A percentile compares a stretch with the other conserved stretches of the same genome.
These are phyloP conservation scores for Wickerhamiella occidentalis DNA, from an alignment of 805 yeast species.

Conservation along the genomic window DNA sequence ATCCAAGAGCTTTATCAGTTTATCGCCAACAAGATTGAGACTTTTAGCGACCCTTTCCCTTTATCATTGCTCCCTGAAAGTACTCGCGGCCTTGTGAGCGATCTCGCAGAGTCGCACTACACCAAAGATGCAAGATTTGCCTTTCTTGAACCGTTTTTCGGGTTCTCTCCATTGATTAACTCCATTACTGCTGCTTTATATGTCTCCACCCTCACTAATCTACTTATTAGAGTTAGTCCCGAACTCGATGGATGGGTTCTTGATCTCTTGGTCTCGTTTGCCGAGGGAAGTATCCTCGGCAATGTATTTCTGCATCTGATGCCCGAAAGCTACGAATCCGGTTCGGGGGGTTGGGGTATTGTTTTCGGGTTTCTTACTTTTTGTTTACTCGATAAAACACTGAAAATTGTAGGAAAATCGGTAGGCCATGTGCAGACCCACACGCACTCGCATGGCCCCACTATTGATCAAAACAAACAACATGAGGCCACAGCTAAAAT, in stretches of 20 bases:
- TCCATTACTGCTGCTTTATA: constrained; percentile 51
- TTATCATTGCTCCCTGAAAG: background rate
- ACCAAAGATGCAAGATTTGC: constrained; percentile 12
- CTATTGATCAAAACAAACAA: background rate
- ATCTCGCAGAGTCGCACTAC: background rate
- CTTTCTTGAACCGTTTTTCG: constrained; percentile 31
- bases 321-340: constrained; percentile 45
- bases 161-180: constrained; percentile 45
- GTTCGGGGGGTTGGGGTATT: constrained; percentile 44
- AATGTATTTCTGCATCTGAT: constrained; percentile 61
- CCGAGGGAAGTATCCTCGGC: constrained; percentile 65
- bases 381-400: constrained; percentile 47
- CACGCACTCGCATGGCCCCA: constrained; percentile 26
- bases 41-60: constrained; percentile 5
- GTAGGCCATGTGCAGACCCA: constrained; percentile 37
- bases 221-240: constrained; percentile 41
- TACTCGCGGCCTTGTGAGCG: background rate
- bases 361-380: constrained; percentile 50
- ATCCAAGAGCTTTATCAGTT: background rate
- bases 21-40: background rate
- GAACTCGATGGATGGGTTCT: constrained; percentile 40
- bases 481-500: background rate
- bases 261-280: constrained; percentile 51
- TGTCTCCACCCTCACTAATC: constrained; percentile 53
- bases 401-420: constrained; percentile 36